Evolutionary conservation across 2,329 filamentous ascomycete genomes (phyloP).

Genomic region (Calonectria multiphialidica): DNA sequence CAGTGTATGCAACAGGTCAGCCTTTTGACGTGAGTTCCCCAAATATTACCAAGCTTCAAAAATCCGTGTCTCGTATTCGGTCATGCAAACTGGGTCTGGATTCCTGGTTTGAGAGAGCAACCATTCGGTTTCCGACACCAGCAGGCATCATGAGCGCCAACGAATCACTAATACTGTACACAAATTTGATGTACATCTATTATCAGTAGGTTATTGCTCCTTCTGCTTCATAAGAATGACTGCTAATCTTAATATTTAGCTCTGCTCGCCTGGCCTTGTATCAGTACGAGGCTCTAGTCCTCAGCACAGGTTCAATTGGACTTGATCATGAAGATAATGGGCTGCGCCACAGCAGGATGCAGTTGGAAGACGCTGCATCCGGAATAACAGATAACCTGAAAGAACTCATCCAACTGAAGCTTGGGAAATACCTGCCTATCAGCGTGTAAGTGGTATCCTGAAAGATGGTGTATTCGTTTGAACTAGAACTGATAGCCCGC

Average conservation of each 20-base stretch:
- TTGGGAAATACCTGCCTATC: constrained; percentile 26
- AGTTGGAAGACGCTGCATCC: constrained; percentile 15
- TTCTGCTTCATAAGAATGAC: too few species aligned
- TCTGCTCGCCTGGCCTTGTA: constrained; percentile 28
- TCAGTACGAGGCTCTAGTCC: constrained; percentile 25
- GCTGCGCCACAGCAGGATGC: background rate
- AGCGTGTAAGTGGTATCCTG: constrained; percentile 24
- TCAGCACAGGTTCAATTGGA: constrained; percentile 2
- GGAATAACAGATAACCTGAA: constrained; percentile 27
- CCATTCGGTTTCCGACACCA: constrained; percentile 13
- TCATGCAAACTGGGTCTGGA: constrained; percentile 16
- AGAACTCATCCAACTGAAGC: constrained; percentile 25
- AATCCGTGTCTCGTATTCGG: background rate
- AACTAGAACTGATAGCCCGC: background rate
- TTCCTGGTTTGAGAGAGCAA: constrained; percentile 19
- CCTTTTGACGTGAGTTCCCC: background rate
- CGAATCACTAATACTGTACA: constrained; percentile 22
- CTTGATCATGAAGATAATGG: background rate
- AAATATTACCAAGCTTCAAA: background rate
- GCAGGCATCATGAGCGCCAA: constrained; percentile 12
- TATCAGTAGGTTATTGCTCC: constrained; percentile 18
- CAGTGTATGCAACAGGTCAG: constrained; percentile 19
- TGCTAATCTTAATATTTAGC: background rate
- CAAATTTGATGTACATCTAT: constrained; percentile 32
- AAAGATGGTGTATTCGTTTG: background rate